Percentiles rank a stretch among this genome's conserved stretches.
Evolutionary conservation across 108 stramenopile genomes (phyloP).

Genomic region (Bacterosira constricta): DNA sequence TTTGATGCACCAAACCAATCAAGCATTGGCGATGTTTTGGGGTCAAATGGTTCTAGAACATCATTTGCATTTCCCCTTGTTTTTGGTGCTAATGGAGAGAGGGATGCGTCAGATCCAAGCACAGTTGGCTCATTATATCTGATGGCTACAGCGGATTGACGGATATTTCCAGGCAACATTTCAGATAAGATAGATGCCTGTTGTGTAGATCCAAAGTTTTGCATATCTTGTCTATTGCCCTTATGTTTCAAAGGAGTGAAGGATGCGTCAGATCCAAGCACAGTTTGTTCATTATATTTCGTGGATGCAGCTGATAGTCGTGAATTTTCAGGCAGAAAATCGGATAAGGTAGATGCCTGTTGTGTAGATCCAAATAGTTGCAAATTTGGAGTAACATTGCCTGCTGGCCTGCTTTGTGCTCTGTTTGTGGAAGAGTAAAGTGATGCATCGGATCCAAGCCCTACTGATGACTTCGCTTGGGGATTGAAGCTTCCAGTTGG

Average conservation of each 20-base stretch:
- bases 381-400: neutral
- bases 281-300: neutral
- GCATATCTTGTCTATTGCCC: neutral
- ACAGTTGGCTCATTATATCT: neutral
- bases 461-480: neutral
- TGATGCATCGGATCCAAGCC: slow-evolving; percentile 1
- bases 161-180: neutral
- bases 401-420: neutral
- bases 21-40: slow-evolving; percentile 15
- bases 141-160: neutral
- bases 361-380: neutral
- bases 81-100: neutral
- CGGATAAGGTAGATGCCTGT: slow-evolving; percentile 1
- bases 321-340: slow-evolving; percentile 1
- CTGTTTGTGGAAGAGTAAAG: neutral
- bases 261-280: slow-evolving; percentile 10
- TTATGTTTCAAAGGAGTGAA: neutral
- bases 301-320: neutral
- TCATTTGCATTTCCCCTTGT: neutral
- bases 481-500: neutral
- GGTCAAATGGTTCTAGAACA: neutral
- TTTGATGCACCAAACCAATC: slow-evolving; percentile 6
- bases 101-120: slow-evolving; percentile 13
- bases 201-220: neutral
- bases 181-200: neutral